Evolutionary conservation across 2,329 filamentous ascomycete genomes (phyloP).

Genomic region (Colletotrichum limetticola): DNA sequence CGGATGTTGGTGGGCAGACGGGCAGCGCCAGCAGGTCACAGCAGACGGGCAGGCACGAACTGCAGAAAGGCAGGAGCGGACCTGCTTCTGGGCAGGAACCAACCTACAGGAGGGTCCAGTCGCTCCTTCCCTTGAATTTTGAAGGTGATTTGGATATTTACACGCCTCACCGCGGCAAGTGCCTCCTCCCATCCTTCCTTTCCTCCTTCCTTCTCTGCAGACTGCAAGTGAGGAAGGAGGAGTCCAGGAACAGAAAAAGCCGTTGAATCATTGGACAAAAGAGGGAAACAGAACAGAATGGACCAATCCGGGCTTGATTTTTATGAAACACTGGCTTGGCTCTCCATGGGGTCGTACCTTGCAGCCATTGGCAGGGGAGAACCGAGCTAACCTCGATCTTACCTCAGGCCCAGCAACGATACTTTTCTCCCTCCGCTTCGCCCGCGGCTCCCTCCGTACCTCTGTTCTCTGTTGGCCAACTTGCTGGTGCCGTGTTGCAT

Average conservation of each 20-base stretch:
- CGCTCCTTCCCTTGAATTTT: constrained; percentile 3
- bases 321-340: constrained; percentile 32
- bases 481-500: background rate
- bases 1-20: background rate
- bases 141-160: constrained; percentile 12
- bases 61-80: background rate
- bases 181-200: background rate
- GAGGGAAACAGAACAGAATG: constrained; percentile 21
- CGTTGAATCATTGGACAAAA: constrained; percentile 26
- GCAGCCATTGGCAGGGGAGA: constrained; percentile 23
- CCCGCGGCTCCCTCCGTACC: constrained; percentile 1
- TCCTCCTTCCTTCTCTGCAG: constrained; percentile 9
- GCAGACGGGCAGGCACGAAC: no score
- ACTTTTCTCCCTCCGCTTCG: background rate
- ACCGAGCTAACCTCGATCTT: constrained; percentile 8
- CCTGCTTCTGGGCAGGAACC: background rate
- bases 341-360: constrained; percentile 22
- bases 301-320: constrained; percentile 25
- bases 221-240: background rate
- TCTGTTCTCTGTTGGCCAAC: background rate
- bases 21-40: background rate
- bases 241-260: constrained; percentile 9
- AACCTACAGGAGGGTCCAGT: background rate
- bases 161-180: constrained; percentile 5
- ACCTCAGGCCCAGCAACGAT: background rate